These are phyloP conservation scores for Fistulinella cinereoalba DNA, from an alignment of 1,284 basidiomycete species.

Conservation along the genomic window DNA sequence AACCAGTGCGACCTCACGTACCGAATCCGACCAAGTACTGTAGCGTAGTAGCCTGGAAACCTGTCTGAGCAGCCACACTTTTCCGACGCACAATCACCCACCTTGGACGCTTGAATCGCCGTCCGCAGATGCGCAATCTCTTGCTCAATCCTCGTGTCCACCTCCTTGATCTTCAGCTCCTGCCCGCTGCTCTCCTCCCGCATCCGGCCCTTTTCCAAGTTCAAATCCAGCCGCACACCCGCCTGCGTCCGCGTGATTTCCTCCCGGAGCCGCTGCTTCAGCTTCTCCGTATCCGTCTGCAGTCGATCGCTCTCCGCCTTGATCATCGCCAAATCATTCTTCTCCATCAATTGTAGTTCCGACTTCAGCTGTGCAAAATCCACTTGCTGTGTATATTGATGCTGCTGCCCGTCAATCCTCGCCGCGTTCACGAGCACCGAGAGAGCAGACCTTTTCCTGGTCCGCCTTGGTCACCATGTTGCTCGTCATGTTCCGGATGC, in stretches of 20 bases:
- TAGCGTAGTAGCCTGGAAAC: conserved; percentile 67
- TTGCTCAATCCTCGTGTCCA: conserved; percentile 95
- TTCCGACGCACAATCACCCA: conserved; percentile 16
- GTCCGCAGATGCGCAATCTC: conserved; percentile 92
- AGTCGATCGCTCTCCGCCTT: conserved; percentile 95
- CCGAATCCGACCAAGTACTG: conserved; percentile 84
- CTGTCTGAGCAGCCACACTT: conserved; percentile 3
- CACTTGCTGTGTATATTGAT: conserved; percentile 94
- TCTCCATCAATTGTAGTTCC: conserved; percentile 94
- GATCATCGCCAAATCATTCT: conserved; percentile 95
- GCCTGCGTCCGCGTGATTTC: conserved; percentile 92
- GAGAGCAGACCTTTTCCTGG: conserved; percentile 79
- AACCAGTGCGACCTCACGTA: conserved; percentile 36
- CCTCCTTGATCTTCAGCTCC: conserved; percentile 97
- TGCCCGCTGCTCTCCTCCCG: conserved; percentile 91
- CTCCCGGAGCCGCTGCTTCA: conserved; percentile 92
- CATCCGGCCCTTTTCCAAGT: conserved; percentile 95
- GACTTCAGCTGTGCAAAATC: conserved; percentile 98
- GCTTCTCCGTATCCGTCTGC: conserved; percentile 88
- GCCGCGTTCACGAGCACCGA: not conserved
- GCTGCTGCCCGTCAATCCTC: conserved; percentile 43
- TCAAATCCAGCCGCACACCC: conserved; percentile 92
- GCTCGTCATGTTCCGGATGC: conserved; percentile 88
- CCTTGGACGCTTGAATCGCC: conserved; percentile 91
- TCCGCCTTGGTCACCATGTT: conserved; percentile 93